Evolutionary conservation across 2,329 filamentous ascomycete species (phyloP), one percentile per base, ranked within the genome.

Genomic region (Gliomastix tumulicola): DNA sequence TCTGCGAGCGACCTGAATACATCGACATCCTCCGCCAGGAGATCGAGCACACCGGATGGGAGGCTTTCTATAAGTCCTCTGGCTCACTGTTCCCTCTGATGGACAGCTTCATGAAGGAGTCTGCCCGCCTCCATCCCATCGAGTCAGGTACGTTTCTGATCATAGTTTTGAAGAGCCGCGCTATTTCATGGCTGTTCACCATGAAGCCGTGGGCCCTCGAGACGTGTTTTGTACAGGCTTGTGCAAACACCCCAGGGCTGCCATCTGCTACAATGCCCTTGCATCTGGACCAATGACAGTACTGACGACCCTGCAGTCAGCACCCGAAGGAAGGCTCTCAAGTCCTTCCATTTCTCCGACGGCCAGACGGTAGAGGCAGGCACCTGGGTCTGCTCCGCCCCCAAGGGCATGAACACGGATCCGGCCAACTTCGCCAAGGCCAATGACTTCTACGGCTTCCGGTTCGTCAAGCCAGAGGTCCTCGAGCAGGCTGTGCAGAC

Each of bases 71-170:
- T n/a, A 10, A 32, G 12, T 30, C 25, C 13, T 30, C 21, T 3
- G 4, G 18, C 16, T 23, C 32, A 6, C 32, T 35, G 7, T n/a
- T 22, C 8, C 35, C 35, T 21, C 25, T 37, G 5, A 18, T 41
- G n/a, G 39, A 41, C 19, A 41, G 39, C 35, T 41, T 41, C 21
- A 37, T 37, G 19, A 41, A 41, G 27, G 39, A 41, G 35, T 41
- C 39, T 3, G 30, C 31, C 12, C 22, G 39, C 12, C 34, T 36
- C 6, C 11, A 9, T 11, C 34, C 34, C 11, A 25, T 38, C 12
- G 36, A 38, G 28, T 6, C 36, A 5, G 6, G 36, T 38, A 30
- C 17, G 36, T 25, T 6, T 20, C 27, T n/a, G n/a, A n/a, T n/a
- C n/a, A n/a, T n/a, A n/a, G n/a, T n/a, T n/a, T n/a, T n/a, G n/a